Conservation (phyloP, 257 asterid genomes). For the Rehmannia glutinosa region DNA sequence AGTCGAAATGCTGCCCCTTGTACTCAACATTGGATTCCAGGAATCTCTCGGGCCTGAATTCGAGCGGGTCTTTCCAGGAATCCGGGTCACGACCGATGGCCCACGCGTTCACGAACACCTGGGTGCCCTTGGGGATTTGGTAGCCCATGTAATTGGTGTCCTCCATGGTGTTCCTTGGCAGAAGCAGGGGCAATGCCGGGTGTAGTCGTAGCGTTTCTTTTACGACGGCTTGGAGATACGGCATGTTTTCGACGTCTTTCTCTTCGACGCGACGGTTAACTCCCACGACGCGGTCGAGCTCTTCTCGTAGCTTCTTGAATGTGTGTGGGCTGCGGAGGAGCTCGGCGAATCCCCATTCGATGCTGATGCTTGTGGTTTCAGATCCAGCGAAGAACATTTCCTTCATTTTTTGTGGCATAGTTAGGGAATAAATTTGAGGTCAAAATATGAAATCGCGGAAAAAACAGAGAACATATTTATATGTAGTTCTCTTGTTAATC, state of each 20-base stretch:
- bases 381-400: slow-evolving; percentile 58
- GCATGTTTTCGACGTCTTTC: slow-evolving; percentile 44
- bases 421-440: no score
- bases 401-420: slow-evolving; percentile 3
- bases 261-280: slow-evolving; percentile 34
- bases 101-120: slow-evolving; percentile 50
- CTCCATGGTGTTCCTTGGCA: slow-evolving; percentile 48
- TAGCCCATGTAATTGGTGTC: slow-evolving; percentile 45
- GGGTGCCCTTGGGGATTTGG: slow-evolving; percentile 41
- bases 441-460: no score
- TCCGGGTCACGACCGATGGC: slow-evolving; percentile 59
- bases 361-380: slow-evolving; percentile 48
- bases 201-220: slow-evolving; percentile 49
- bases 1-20: slow-evolving; percentile 54
- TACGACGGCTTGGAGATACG: slow-evolving; percentile 49
- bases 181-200: slow-evolving; percentile 51
- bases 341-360: slow-evolving; percentile 58
- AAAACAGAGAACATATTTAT: no score
- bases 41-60: slow-evolving; percentile 52
- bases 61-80: slow-evolving; percentile 44
- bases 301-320: slow-evolving; percentile 38
- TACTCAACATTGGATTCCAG: slow-evolving; percentile 36
- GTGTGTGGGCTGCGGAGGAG: slow-evolving; percentile 45
- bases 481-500: no score
- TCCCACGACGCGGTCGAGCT: slow-evolving; percentile 32